Percentiles rank a stretch among this genome's conserved stretches.
Evolutionary conservation across 768 basidiomycete species (phyloP).

Genomic region (Termitomyces eurrhizus): DNA sequence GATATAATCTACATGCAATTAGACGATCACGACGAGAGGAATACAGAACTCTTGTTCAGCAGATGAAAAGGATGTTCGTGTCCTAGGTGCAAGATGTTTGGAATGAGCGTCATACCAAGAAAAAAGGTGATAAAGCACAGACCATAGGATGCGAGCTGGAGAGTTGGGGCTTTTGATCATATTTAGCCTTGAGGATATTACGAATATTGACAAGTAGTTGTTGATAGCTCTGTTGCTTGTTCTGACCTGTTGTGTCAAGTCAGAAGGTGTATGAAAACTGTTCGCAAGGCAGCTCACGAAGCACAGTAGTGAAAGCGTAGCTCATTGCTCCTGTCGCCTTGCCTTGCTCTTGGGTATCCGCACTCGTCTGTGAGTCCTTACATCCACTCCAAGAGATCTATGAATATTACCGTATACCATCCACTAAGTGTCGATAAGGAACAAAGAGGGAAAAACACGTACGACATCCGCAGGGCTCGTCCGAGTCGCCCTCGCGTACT

Average conservation of each 20-base stretch:
- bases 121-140: constrained; percentile 11
- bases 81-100: constrained; percentile 21
- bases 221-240: constrained; percentile 40
- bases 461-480: constrained; percentile 86
- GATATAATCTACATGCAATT: background rate
- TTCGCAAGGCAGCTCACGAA: constrained; percentile 33
- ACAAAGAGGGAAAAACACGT: constrained; percentile 23
- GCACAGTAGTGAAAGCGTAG: constrained; percentile 56
- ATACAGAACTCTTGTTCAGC: constrained; percentile 17
- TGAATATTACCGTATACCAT: background rate
- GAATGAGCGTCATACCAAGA: background rate
- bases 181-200: constrained; percentile 34
- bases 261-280: background rate
- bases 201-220: constrained; percentile 37
- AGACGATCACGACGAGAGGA: background rate
- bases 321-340: constrained; percentile 78
- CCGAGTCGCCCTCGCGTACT: constrained; percentile 56
- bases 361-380: constrained; percentile 80
- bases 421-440: background rate
- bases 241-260: constrained; percentile 36
- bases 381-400: constrained; percentile 87
- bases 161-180: constrained; percentile 41
- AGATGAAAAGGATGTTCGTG: constrained; percentile 36
- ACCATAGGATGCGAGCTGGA: constrained; percentile 41
- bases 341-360: constrained; percentile 66